Percentiles rank a stretch among this genome's conserved stretches.
phyloP scores from a whole-genome alignment of 441 rosid species.

The Jatropha podagrica region DNA sequence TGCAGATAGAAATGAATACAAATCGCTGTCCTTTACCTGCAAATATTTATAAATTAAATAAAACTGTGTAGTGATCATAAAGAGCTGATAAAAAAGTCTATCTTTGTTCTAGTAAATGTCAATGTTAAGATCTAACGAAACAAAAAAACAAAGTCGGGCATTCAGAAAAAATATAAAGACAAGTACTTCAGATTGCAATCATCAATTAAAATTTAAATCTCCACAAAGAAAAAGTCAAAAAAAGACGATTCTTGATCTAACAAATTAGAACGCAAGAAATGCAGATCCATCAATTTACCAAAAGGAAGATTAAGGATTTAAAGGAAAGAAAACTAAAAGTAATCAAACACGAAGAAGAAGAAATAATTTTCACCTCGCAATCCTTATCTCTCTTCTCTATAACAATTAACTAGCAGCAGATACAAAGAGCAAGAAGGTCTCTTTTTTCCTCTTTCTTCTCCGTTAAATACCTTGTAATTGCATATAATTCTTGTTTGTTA shows the following conservation, averaged over 20 bases:
- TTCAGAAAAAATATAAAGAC: background rate
- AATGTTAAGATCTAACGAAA: background rate
- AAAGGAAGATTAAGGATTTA: background rate
- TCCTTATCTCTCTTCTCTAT: background rate
- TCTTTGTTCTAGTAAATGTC: background rate
- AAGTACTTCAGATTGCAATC: background rate
- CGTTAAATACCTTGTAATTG: background rate
- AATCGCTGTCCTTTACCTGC: constrained; percentile 10
- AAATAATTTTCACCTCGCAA: background rate
- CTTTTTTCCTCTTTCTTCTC: background rate
- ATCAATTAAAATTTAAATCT: background rate
- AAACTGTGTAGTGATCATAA: background rate
- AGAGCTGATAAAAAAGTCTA: background rate
- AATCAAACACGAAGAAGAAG: background rate
- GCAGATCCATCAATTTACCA: background rate
- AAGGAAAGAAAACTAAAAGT: background rate
- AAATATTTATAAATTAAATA: background rate
- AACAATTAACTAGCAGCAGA: background rate
- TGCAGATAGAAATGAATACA: background rate
- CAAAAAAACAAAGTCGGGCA: background rate
- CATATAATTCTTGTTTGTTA: background rate
- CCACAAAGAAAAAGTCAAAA: background rate
- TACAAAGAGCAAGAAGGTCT: background rate
- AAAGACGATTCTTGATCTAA: background rate
- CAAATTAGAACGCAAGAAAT: background rate